Evolutionary conservation across 345 rosid genomes (phyloP).

Genomic region (Citrus inodora): DNA sequence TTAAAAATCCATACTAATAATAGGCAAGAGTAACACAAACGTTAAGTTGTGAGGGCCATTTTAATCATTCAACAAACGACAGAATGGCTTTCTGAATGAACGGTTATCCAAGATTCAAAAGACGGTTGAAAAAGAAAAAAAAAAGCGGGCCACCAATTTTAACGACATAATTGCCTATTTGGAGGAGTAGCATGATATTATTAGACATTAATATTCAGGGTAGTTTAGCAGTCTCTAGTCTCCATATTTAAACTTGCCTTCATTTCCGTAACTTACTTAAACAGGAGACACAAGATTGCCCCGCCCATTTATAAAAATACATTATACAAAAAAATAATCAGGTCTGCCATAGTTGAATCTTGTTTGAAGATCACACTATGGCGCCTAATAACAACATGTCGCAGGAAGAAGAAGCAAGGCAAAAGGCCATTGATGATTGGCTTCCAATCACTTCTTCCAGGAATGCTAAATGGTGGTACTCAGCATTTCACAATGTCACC

Average conservation of each 20-base stretch:
- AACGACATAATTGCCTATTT: neutral
- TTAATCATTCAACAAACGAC: neutral
- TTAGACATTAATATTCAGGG: neutral
- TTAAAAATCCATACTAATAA: neutral
- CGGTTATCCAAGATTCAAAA: neutral
- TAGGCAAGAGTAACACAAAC: neutral
- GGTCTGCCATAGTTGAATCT: neutral
- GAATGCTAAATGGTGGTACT: slow-evolving; percentile 89
- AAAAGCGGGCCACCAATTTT: neutral
- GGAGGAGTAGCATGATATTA: neutral
- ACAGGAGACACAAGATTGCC: neutral
- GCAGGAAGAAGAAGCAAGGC: neutral
- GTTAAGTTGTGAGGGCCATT: neutral
- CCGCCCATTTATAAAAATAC: neutral
- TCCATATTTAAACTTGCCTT: too few relatives aligned
- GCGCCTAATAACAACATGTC: neutral
- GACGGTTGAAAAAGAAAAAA: neutral
- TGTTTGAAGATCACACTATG: neutral
- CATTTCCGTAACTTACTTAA: neutral
- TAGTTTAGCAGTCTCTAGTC: neutral
- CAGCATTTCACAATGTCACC: slow-evolving; percentile 86
- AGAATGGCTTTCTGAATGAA: neutral
- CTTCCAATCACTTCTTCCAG: slow-evolving; percentile 69
- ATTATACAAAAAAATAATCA: neutral
- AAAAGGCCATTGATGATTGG: slow-evolving; percentile 56